Base-by-base conservation (phyloP, 1,139 yeast species). In the Sugiyamaella neomexicana region DNA sequence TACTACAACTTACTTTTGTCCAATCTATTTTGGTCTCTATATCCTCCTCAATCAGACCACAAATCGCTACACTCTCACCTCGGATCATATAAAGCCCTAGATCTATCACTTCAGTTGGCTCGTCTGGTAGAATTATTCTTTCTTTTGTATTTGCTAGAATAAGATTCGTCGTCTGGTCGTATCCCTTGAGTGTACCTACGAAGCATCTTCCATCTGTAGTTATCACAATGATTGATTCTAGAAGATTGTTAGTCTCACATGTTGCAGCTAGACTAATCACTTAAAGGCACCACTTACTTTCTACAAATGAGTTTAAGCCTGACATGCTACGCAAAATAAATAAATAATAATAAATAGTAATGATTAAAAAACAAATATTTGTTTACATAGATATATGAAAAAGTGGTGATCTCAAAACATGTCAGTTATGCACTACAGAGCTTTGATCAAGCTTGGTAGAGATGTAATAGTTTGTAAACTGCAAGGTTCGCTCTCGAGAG, bases 61-160 rank as follows among this genome's bases (percentile, higher is more conserved):
- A 77, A 47, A 89, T 78, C 0, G 87, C 95, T 8, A 91, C 86
- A 56, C 80, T 82, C 54, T 89, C 95, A 0, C 98, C 97, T 64
- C 97, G 79, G 62, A 90, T 73, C 62, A 90, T 68, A 64, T 84
- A 81, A 5, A 83, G 71, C 0, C 95, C 96, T 55, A 86, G 66
- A 29, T 77, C 79, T 43, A 82, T 78, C 47, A 79, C 79, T 53
- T 78, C 80, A 6, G 80, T 75, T 0, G 80, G 78, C 4, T 75
- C 80, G 23, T 77, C 80, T 1, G 68, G 69, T 7, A 71, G 55
- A 15, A 73, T 70, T 34, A 72, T 62, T 34, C 82, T 68, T 65
- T 87, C 93, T 36, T 77, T 69, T n/a, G 93, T 78, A 34, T 78
- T 72, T 7, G 83, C 72, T 42, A 91, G 74, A 41, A 89, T 77